These are phyloP conservation scores for Dendrocalamus latiflorus DNA, from an alignment of 202 grass and related monocot genomes.

Conservation along the genomic window DNA sequence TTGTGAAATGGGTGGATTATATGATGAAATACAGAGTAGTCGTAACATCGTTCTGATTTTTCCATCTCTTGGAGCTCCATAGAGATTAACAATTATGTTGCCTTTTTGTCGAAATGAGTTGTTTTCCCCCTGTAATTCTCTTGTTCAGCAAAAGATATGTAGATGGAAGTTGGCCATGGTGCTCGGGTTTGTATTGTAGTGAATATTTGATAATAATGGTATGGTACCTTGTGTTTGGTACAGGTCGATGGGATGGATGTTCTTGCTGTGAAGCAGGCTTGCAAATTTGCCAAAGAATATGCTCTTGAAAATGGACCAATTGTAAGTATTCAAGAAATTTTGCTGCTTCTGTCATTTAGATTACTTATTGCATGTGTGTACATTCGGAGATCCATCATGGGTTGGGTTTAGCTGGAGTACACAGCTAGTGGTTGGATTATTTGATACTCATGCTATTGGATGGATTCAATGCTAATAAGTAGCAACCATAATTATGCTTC, in stretches of 20 bases:
- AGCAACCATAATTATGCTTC: not conserved
- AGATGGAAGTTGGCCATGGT: not conserved
- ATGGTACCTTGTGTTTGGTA: not conserved
- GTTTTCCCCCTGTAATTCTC: not conserved
- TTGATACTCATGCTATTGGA: not conserved
- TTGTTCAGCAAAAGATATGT: not conserved
- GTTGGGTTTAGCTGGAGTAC: not conserved
- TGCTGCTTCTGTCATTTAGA: not conserved
- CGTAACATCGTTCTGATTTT: not conserved
- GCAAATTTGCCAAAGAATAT: constrained; percentile 82
- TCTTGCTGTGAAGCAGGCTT: constrained; percentile 90
- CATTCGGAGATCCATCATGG: not conserved
- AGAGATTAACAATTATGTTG: not conserved
- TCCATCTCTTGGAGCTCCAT: not conserved
- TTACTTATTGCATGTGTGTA: not conserved
- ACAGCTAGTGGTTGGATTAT: not conserved
- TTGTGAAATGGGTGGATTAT: not conserved
- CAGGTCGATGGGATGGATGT: constrained; percentile 97
- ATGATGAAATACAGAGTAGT: not conserved
- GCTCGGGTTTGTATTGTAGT: not conserved
- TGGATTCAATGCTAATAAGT: not conserved
- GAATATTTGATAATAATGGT: not conserved
- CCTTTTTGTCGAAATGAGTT: not conserved
- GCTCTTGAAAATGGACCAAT: constrained; percentile 81
- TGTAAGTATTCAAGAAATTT: constrained; percentile 46